A percentile compares a stretch with the other conserved stretches of the same genome.
phyloP scores from a whole-genome alignment of 1,284 basidiomycete species.

The Anthracocystis panici-leucophaei region DNA sequence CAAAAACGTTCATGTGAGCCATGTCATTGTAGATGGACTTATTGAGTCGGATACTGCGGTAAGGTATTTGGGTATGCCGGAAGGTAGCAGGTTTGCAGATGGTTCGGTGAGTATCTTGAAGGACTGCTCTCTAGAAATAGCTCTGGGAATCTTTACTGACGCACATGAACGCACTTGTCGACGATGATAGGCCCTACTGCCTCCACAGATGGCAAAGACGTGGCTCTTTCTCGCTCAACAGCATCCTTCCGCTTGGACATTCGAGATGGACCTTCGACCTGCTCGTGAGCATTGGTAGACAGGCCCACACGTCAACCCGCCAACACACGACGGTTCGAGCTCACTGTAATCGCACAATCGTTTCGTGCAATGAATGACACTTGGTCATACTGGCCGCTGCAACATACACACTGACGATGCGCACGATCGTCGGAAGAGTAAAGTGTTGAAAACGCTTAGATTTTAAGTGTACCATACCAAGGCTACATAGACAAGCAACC shows the following conservation, averaged over 20 bases:
- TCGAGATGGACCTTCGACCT: slow-evolving; percentile 59
- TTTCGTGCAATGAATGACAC: no score
- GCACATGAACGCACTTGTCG: no score
- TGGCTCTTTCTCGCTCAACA: slow-evolving; percentile 63
- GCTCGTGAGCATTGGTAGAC: slow-evolving; percentile 60
- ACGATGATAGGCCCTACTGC: slow-evolving; percentile 54
- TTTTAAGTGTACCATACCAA: slow-evolving; percentile 29
- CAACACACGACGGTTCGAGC: no score
- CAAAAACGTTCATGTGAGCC: slow-evolving; percentile 53
- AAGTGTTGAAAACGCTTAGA: slow-evolving; percentile 53
- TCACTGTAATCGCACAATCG: no score
- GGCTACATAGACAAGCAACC: slow-evolving; percentile 41
- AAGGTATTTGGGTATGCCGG: slow-evolving; percentile 46
- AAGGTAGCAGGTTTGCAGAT: slow-evolving; percentile 46
- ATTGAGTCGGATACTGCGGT: slow-evolving; percentile 56
- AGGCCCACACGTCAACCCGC: no score
- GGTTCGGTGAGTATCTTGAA: slow-evolving; percentile 36
- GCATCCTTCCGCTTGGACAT: slow-evolving; percentile 52
- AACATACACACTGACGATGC: neutral
- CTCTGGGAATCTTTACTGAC: neutral
- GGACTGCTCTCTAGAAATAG: neutral
- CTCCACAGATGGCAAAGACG: slow-evolving; percentile 60
- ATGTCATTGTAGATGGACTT: slow-evolving; percentile 59
- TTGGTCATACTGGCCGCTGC: no score
- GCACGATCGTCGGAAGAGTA: neutral